phyloP scores from a whole-genome alignment of 352 stramenopile species.

The Globisporangium rhizosaccharum region DNA sequence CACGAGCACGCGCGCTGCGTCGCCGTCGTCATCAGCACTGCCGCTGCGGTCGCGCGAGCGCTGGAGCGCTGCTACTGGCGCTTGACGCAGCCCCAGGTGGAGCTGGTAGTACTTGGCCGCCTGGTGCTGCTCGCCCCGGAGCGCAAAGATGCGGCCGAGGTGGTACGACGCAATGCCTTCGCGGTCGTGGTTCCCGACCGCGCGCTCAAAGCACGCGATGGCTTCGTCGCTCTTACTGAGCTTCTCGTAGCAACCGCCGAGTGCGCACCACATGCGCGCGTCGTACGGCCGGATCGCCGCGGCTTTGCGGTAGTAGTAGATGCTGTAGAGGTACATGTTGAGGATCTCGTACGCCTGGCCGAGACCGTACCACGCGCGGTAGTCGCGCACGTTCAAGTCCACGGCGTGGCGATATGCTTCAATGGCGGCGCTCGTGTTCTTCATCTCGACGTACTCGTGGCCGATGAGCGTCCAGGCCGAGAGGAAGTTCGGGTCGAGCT shows the following conservation, averaged over 20 bases:
- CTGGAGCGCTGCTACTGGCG: slow-evolving; percentile 6
- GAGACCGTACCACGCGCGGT: slow-evolving; percentile 97
- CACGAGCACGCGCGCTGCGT: slow-evolving; percentile 3
- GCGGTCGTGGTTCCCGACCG: slow-evolving; percentile 68
- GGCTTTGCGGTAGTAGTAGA: slow-evolving; percentile 99
- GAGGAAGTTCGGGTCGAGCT: slow-evolving; percentile 93
- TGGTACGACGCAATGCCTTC: slow-evolving; percentile 74
- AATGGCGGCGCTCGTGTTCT: slow-evolving; percentile 96
- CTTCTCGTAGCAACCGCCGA: slow-evolving; percentile 87
- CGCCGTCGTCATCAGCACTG: slow-evolving; percentile 1
- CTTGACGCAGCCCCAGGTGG: slow-evolving; percentile 45
- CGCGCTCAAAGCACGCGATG: slow-evolving; percentile 68
- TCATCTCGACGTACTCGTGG: slow-evolving; percentile 99
- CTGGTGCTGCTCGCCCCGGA: slow-evolving; percentile 42
- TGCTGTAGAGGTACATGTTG: slow-evolving; percentile 97
- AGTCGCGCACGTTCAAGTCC: slow-evolving; percentile 92
- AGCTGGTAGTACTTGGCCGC: slow-evolving; percentile 73
- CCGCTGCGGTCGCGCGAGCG: neutral
- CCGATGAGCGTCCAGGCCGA: slow-evolving; percentile 98
- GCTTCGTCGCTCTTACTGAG: slow-evolving; percentile 64
- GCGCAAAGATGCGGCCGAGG: slow-evolving; percentile 50
- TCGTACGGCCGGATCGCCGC: slow-evolving; percentile 94
- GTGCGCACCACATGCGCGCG: slow-evolving; percentile 96
- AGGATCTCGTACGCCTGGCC: slow-evolving; percentile 98
- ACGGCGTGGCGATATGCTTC: slow-evolving; percentile 94